Evolutionary conservation across 148 eudicot genomes (phyloP).

Genomic region (Rhododendron griersonianum): DNA sequence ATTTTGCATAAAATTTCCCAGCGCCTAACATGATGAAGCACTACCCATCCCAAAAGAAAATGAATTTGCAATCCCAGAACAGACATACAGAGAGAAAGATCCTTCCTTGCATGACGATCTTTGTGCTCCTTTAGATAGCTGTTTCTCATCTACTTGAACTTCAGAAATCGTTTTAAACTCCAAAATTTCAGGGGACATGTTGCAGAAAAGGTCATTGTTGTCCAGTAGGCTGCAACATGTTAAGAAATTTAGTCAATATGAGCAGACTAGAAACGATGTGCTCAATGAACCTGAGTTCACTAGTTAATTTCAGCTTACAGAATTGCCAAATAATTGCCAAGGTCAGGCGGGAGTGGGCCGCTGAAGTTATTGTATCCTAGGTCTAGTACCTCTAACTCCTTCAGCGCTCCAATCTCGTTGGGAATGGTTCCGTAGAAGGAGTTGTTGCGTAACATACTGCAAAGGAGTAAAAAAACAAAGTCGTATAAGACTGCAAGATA

Average conservation of each 20-base stretch:
- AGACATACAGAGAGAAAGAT: constrained; percentile 18
- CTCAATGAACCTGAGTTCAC: background rate
- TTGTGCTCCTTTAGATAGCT: constrained; percentile 4
- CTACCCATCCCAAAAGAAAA: background rate
- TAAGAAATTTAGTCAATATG: background rate
- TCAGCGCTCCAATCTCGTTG: constrained; percentile 38
- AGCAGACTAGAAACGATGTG: background rate
- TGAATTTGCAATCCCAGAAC: background rate
- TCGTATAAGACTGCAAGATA: background rate
- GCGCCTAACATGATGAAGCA: background rate
- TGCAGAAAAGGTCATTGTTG: constrained; percentile 43
- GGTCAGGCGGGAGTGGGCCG: constrained; percentile 32
- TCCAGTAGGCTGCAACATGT: constrained; percentile 52
- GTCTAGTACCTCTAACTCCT: constrained; percentile 64
- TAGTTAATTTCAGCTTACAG: constrained; percentile 44
- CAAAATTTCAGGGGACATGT: constrained; percentile 31
- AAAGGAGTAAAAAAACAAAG: constrained; percentile 13
- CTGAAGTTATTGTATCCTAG: constrained; percentile 59
- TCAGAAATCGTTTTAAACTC: constrained; percentile 28
- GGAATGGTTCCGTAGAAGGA: constrained; percentile 75
- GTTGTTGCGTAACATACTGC: constrained; percentile 74
- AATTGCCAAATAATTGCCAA: constrained; percentile 31
- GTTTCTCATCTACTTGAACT: constrained; percentile 27
- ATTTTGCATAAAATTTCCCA: background rate
- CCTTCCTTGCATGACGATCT: constrained; percentile 6